Evolutionary conservation across 2,329 filamentous ascomycete species (phyloP), one percentile per base, ranked within the genome.

Genomic region (Fusarium dimerum): DNA sequence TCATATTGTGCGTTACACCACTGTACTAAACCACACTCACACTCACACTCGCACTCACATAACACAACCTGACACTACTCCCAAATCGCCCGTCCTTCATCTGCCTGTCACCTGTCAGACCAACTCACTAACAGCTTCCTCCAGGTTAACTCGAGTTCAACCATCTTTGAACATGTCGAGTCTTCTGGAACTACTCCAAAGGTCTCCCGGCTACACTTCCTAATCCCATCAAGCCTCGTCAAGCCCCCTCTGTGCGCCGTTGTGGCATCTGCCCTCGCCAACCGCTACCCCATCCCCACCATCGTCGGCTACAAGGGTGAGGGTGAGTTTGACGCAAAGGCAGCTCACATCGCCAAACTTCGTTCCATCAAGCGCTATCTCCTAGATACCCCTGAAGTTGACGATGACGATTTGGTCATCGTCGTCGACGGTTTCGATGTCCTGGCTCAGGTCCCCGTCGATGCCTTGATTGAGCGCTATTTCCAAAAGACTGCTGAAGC

Each of bases 361-460:
- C 55, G 44, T 3, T 47, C 48, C 6, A 52, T 63, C 2, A 47
- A 44, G 17, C 51, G 62, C 3, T 66, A 60, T 12, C 20, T 26
- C 7, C 44, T 66, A 0, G 12, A 60, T 12, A 47, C 43, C 2
- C 15, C 54, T 32, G 45, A 34, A 5, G 43, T 45, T 1, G 44
- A 48, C 1, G 46, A 54, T 6, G 51, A 65, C 13, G 61, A 66
- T 15, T 45, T 66, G 8, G 54, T 66, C 4, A 47, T 65, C 6
- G 49, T 63, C 10, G 56, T 62, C 32, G 61, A 65, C 42, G 55
- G 61, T 15, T 59, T 57, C 43, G 62, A 66, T 42, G 62, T 66
- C 20, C 38, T 64, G 17, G 61, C 61, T 3, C 61, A 66, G 26
- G n/a, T 62, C 1, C 62, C 63, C 1, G 59, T 55, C n/a, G 55